These are phyloP conservation scores for Hypholoma sublateritium DNA, from an alignment of 768 basidiomycete species.

Conservation along the genomic window DNA sequence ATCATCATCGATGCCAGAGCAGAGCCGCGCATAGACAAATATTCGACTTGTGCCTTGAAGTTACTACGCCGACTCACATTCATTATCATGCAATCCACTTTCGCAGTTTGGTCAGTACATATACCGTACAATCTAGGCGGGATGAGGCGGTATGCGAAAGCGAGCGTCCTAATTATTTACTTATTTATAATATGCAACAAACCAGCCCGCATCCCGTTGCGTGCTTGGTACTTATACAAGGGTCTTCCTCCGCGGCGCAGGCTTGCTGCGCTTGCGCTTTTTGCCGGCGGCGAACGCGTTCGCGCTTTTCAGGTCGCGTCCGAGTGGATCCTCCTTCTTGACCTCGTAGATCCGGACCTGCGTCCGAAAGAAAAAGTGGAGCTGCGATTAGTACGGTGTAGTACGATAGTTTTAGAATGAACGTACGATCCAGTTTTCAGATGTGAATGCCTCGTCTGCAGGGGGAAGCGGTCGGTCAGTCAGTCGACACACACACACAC, in stretches of 20 bases:
- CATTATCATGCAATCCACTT: no score
- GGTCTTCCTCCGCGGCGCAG: constrained; percentile 57
- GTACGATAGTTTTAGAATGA: constrained; percentile 20
- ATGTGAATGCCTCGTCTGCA: constrained; percentile 97
- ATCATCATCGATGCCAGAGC: no score
- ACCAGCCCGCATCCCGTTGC: no score
- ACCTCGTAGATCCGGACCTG: constrained; percentile 93
- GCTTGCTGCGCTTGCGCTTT: constrained; percentile 83
- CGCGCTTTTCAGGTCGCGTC: constrained; percentile 86
- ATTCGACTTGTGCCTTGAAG: no score
- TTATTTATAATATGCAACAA: no score
- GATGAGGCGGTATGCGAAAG: no score
- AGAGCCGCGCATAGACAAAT: no score
- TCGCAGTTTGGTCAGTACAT: no score
- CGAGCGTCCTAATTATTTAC: no score
- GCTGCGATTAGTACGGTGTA: not conserved
- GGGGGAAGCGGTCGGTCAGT: not conserved
- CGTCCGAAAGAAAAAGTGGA: no score
- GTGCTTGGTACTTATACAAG: constrained; percentile 26
- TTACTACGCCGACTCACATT: no score
- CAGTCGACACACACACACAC: not conserved
- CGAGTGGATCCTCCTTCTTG: constrained; percentile 89
- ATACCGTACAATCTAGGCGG: no score
- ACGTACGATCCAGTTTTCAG: constrained; percentile 98
- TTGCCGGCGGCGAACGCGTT: constrained; percentile 85